Conservation (phyloP, 768 basidiomycete species). For the Mycena olivaceomarginata region DNA sequence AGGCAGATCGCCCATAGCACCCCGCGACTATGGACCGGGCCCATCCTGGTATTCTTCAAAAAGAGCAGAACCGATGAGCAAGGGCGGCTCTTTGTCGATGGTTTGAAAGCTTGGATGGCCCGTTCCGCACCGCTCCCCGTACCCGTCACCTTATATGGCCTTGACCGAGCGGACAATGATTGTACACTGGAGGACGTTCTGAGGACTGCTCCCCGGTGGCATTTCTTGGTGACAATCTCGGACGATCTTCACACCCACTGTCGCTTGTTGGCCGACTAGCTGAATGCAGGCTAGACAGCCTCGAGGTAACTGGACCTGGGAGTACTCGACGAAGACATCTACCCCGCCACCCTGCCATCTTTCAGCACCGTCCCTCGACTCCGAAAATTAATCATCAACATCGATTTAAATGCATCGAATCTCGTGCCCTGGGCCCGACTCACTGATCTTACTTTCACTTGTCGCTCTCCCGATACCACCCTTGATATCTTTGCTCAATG, state of each 20-base stretch:
- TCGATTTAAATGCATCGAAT: not conserved
- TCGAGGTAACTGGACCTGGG: not conserved
- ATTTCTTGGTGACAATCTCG: not conserved
- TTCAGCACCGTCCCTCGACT: not conserved
- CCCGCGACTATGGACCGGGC: slow-evolving; percentile 2
- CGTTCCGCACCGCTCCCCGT: not conserved
- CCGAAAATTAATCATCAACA: not conserved
- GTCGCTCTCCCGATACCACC: not conserved
- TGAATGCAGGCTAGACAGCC: not conserved
- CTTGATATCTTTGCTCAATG: too few species aligned
- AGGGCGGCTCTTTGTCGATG: not conserved
- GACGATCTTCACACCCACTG: not conserved
- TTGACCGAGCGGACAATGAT: too few species aligned
- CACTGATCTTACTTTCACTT: not conserved
- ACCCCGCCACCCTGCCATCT: not conserved
- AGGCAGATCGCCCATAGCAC: slow-evolving; percentile 7
- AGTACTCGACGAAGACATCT: too few species aligned
- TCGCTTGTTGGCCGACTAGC: not conserved
- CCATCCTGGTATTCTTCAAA: not conserved
- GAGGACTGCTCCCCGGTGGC: not conserved
- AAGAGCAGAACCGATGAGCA: not conserved
- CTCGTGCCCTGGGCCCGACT: slow-evolving; percentile 7
- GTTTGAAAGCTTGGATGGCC: not conserved
- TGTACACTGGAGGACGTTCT: not conserved
- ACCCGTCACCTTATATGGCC: not conserved